phyloP scores from a whole-genome alignment of 352 stramenopile species.

The Pythium myriotylum region DNA sequence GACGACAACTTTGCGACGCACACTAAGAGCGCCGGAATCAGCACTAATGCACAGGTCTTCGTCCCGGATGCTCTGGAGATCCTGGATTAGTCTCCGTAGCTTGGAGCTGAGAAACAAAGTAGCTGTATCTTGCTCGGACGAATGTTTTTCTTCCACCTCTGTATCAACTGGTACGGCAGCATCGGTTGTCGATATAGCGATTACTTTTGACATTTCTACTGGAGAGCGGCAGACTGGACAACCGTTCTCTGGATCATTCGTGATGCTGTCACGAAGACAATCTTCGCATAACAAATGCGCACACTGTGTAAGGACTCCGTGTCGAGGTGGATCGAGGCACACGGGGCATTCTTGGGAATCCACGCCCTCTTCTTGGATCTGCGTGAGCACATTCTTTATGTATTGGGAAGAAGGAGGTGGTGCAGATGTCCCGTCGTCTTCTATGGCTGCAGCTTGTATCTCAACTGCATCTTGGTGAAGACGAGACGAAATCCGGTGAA shows the following conservation, averaged over 20 bases:
- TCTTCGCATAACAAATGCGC: constrained; percentile 82
- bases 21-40: not conserved
- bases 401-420: constrained; percentile 33
- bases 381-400: constrained; percentile 72
- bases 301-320: constrained; percentile 83
- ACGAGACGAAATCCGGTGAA: constrained; percentile 53
- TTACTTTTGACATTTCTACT: constrained; percentile 66
- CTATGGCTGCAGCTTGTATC: not conserved
- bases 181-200: constrained; percentile 30
- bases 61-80: constrained; percentile 61
- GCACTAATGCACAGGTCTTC: constrained; percentile 37
- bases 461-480: constrained; percentile 53
- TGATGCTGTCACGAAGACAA: constrained; percentile 70
- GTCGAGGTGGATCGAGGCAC: constrained; percentile 71
- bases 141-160: not conserved
- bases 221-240: constrained; percentile 79
- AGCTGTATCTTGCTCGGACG: constrained; percentile 9
- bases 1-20: constrained; percentile 83
- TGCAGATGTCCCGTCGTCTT: too few species aligned
- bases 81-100: constrained; percentile 60
- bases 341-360: constrained; percentile 86
- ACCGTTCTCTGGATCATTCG: constrained; percentile 57
- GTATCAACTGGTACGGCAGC: not conserved
- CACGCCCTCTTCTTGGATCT: constrained; percentile 76
- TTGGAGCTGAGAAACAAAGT: constrained; percentile 70